phyloP scores from a whole-genome alignment of 2,329 filamentous ascomycete genomes.

The Emericellopsis atlantica region DNA sequence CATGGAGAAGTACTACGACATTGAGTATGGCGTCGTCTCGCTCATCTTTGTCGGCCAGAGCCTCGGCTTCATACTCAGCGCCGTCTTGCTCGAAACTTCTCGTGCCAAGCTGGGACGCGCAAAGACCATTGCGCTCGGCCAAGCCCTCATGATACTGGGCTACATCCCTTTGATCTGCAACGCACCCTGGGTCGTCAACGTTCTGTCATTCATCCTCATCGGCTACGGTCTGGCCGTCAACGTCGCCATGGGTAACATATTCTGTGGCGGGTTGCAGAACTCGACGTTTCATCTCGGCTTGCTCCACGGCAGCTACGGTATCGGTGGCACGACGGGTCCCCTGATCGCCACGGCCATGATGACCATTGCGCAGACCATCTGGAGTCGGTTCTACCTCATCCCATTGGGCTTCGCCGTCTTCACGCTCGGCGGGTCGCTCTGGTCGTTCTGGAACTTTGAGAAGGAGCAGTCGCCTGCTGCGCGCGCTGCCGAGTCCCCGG shows the following conservation, averaged over 20 bases:
- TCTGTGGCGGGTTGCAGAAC: slow-evolving; percentile 40
- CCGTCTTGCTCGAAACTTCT: slow-evolving; percentile 54
- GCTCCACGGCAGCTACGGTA: slow-evolving; percentile 55
- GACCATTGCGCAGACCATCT: slow-evolving; percentile 41
- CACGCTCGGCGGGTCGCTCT: slow-evolving; percentile 46
- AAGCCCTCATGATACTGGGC: slow-evolving; percentile 42
- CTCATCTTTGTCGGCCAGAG: slow-evolving; percentile 73
- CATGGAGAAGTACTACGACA: slow-evolving; percentile 59
- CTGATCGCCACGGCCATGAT: slow-evolving; percentile 65
- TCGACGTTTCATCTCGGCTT: slow-evolving; percentile 44
- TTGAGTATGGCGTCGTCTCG: slow-evolving; percentile 68
- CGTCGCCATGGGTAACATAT: slow-evolving; percentile 46
- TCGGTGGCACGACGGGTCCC: slow-evolving; percentile 55
- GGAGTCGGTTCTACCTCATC: slow-evolving; percentile 64
- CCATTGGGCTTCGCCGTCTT: slow-evolving; percentile 43
- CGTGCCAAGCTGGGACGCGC: slow-evolving; percentile 52
- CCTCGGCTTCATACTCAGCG: slow-evolving; percentile 61
- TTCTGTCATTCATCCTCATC: slow-evolving; percentile 56
- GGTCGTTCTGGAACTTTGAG: slow-evolving; percentile 61
- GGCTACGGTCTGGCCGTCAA: slow-evolving; percentile 45
- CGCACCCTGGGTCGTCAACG: slow-evolving; percentile 58
- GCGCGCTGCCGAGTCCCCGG: slow-evolving; percentile 15
- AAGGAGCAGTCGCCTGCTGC: slow-evolving; percentile 33
- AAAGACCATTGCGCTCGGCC: slow-evolving; percentile 46
- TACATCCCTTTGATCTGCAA: slow-evolving; percentile 54